Evolutionary conservation across 768 basidiomycete species (phyloP), one percentile per base, ranked within the genome.

Genomic region (Auriscalpium vulgare): DNA sequence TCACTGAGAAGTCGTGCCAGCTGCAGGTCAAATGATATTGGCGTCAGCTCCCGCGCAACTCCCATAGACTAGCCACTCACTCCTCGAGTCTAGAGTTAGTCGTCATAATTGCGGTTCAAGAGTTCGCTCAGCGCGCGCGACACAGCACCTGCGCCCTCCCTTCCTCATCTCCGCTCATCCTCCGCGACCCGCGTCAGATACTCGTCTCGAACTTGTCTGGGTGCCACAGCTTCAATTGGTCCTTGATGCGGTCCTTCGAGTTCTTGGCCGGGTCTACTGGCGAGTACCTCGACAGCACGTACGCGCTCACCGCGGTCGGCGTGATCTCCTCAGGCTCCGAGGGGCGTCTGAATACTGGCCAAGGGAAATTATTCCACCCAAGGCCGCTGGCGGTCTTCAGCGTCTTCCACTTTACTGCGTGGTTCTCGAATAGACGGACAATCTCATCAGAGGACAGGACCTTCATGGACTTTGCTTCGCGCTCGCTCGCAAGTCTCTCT

Each of bases 171-270:
- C n/a, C 75, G 77, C 58, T 90, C 86, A 37, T 67, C 74, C 58
- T 84, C 82, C 50, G 72, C 69, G 50, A 90, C 86, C 68, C 83
- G 83, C 10, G 77, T 71, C 65, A 91, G 67, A 53, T 80, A 71
- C 67, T 83, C 37, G 81, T 82, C 61, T 90, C 85, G 64, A 91
- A 91, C 37, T 86, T 81, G 69, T 91, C 89, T 4, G 89, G 88
- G 69, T 91, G 88, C 88, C 88, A 91, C 60, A 77, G 72, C 68
- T 80, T 78, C 62, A 91, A 77, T 53, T 83, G 81, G 58, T 90
- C 88, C 72, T 83, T 87, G 60, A 89, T 75, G 13, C 87, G 81
- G 62, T 90, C 88, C 71, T 86, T 87, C 50, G 74, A 63, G 48
- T 72, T 72, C 68, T 78, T 81, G 50, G 74, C 61, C 63, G 75